phyloP scores from a whole-genome alignment of 1,284 basidiomycete species.

The Mycocalia duriaeana region DNA sequence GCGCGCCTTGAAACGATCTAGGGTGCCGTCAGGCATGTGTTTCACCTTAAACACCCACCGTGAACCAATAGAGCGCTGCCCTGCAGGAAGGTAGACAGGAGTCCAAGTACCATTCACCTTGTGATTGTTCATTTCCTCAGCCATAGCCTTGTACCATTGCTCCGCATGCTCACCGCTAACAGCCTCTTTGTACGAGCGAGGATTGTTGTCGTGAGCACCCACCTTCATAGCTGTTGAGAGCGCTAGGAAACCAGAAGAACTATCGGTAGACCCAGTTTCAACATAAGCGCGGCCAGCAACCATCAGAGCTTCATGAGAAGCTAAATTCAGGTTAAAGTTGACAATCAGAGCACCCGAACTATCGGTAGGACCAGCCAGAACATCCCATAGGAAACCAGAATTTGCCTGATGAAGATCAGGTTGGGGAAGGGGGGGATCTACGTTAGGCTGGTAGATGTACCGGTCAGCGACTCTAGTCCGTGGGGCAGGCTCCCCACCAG shows the following conservation, averaged over 20 bases:
- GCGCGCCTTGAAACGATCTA: slow-evolving; percentile 19
- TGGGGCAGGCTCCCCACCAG: background rate
- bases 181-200: background rate
- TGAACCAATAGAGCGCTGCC: slow-evolving; percentile 11
- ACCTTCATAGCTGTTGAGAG: background rate
- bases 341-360: background rate
- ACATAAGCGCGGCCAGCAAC: background rate
- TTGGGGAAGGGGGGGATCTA: background rate
- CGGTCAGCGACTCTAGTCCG: background rate
- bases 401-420: background rate
- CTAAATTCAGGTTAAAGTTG: background rate
- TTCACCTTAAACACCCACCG: slow-evolving; percentile 36
- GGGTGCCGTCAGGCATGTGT: slow-evolving; percentile 17
- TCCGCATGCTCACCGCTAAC: background rate
- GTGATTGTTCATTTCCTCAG: background rate
- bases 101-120: slow-evolving; percentile 10
- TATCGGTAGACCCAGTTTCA: too few species aligned
- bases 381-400: background rate
- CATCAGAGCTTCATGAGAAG: background rate
- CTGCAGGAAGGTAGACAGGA: slow-evolving; percentile 9
- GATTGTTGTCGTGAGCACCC: background rate
- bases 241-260: background rate
- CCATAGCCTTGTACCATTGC: background rate
- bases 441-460: background rate
- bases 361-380: background rate